Percentiles rank a stretch among this genome's conserved stretches.
Conservation (phyloP, 352 stramenopile genomes). For the Globisporangium parvum region DNA sequence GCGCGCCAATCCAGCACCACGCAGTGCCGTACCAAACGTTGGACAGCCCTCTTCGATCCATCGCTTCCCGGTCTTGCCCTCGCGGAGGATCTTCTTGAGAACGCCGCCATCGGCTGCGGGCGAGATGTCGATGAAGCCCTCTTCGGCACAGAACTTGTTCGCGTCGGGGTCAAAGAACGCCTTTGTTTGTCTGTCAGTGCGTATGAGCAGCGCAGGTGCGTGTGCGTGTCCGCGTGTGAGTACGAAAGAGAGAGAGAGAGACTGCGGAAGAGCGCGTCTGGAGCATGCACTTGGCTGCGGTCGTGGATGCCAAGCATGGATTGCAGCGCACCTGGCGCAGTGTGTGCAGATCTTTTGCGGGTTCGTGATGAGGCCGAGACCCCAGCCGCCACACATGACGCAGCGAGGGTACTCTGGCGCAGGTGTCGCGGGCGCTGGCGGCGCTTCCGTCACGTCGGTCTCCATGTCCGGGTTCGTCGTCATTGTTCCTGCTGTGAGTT, state of each 20-base stretch:
- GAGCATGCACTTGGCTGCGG: no score
- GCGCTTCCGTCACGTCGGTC: neutral
- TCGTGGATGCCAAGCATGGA: no score
- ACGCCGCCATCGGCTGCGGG: slow-evolving; percentile 63
- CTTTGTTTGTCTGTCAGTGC: slow-evolving; percentile 34
- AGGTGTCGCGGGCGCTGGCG: neutral
- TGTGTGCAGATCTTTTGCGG: slow-evolving; percentile 65
- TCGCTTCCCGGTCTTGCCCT: slow-evolving; percentile 39
- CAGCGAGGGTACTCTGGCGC: slow-evolving; percentile 47
- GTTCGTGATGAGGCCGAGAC: slow-evolving; percentile 65
- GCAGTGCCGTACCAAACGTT: slow-evolving; percentile 42
- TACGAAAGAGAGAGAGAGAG: neutral
- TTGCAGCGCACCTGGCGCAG: slow-evolving; percentile 42
- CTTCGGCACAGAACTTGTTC: slow-evolving; percentile 52
- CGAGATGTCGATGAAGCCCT: slow-evolving; percentile 83
- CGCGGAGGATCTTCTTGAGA: slow-evolving; percentile 75
- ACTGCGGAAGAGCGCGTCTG: neutral
- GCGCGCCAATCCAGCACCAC: neutral
- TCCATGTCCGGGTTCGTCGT: neutral
- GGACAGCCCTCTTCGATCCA: slow-evolving; percentile 77
- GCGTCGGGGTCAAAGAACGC: slow-evolving; percentile 76
- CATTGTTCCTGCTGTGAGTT: neutral
- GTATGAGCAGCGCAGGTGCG: neutral
- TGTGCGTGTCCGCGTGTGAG: neutral
- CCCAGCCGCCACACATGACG: slow-evolving; percentile 60